Evolutionary conservation across 371 early-diverging fungal species (phyloP).

Genomic region (Ordospora pajunii): DNA sequence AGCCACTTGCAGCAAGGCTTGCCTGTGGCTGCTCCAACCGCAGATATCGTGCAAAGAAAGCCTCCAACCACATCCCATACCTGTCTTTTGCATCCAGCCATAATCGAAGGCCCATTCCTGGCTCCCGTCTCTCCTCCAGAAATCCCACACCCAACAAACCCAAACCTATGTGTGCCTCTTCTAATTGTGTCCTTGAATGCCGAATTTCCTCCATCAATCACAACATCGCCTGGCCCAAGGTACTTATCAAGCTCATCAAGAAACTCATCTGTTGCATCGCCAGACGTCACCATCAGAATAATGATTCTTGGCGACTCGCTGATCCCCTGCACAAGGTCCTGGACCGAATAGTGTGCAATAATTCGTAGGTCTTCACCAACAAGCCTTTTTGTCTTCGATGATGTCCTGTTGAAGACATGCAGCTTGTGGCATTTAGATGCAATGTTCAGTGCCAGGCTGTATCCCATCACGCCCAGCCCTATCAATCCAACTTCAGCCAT

Average conservation of each 20-base stretch:
- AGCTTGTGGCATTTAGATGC: constrained; percentile 79
- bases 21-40: constrained; percentile 68
- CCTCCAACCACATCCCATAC: constrained; percentile 73
- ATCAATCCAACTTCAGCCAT: constrained; percentile 71
- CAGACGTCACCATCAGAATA: constrained; percentile 91
- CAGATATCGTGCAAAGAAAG: constrained; percentile 85
- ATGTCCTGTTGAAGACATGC: constrained; percentile 80
- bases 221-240: constrained; percentile 79
- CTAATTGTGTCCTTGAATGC: constrained; percentile 89
- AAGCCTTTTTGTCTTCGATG: constrained; percentile 80
- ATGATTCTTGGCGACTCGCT: constrained; percentile 79
- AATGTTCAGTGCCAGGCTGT: constrained; percentile 92
- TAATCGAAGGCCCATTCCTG: constrained; percentile 86
- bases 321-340: constrained; percentile 77
- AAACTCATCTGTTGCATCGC: constrained; percentile 82
- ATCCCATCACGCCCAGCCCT: constrained; percentile 97
- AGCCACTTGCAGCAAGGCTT: constrained; percentile 97
- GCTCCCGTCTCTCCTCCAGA: constrained; percentile 99
- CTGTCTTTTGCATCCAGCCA: constrained; percentile 86
- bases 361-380: constrained; percentile 67
- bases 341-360: constrained; percentile 75
- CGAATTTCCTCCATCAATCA: constrained; percentile 97
- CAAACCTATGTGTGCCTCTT: constrained; percentile 63
- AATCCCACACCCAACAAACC: constrained; percentile 91
- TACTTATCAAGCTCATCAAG: constrained; percentile 73